Percentiles rank a stretch among this genome's conserved stretches.
These are phyloP conservation scores for Funneliformis caledonium DNA, from an alignment of 371 early-diverging fungal species.

Conservation along the genomic window DNA sequence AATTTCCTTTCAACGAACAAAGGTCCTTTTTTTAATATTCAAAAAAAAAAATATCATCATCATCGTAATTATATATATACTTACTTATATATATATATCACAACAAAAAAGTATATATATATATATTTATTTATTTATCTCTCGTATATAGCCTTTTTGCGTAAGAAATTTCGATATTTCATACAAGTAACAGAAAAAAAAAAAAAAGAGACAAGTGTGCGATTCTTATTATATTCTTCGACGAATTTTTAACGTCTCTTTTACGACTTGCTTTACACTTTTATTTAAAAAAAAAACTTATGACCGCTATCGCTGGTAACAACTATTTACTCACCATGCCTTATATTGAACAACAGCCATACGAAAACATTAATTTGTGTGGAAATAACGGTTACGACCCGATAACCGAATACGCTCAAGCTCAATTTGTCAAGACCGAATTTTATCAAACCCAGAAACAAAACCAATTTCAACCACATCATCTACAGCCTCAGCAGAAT, in stretches of 20 bases:
- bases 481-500: background rate
- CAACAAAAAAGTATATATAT: background rate
- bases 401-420: background rate
- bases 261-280: no score
- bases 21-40: background rate
- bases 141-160: background rate
- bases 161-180: background rate
- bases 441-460: slow-evolving; percentile 1
- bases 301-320: slow-evolving; percentile 30
- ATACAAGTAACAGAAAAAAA: background rate
- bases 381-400: background rate
- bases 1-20: background rate
- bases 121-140: background rate
- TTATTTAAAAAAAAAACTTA: slow-evolving; percentile 15
- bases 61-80: background rate
- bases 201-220: background rate
- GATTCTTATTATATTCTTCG: background rate
- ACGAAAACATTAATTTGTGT: background rate
- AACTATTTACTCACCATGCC: slow-evolving; percentile 14
- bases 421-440: slow-evolving; percentile 8
- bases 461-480: background rate
- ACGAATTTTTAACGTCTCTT: background rate
- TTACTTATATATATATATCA: background rate
- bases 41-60: background rate
- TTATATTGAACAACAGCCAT: background rate